A percentile compares a stretch with the other conserved stretches of the same genome.
These are phyloP conservation scores for Candida gigantensis DNA, from an alignment of 1,139 yeast genomes.

Conservation along the genomic window DNA sequence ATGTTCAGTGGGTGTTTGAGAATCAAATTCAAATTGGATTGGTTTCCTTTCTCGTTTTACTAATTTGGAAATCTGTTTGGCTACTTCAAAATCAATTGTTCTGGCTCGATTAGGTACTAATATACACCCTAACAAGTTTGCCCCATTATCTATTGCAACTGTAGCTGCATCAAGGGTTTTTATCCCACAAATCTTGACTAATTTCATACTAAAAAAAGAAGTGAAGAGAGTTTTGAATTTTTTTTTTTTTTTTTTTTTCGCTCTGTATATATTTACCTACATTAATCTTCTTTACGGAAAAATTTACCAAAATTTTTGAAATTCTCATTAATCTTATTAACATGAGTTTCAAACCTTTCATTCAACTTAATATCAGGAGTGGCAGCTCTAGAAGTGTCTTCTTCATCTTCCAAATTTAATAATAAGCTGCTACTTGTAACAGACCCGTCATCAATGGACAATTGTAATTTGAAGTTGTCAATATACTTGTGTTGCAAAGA, in stretches of 20 bases:
- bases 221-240: neutral
- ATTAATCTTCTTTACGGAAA: conserved; percentile 48
- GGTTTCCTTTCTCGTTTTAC: conserved; percentile 24
- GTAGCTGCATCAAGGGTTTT: conserved; percentile 67
- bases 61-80: conserved; percentile 50
- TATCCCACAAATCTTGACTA: conserved; percentile 83
- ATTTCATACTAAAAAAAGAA: conserved; percentile 6
- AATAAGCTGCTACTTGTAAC: conserved; percentile 47
- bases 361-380: conserved; percentile 39
- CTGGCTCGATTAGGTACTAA: conserved; percentile 81
- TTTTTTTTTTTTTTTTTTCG: conserved; percentile 6
- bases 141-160: conserved; percentile 67
- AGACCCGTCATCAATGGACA: conserved; percentile 46
- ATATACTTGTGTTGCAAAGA: conserved; percentile 50
- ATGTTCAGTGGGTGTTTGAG: conserved; percentile 35
- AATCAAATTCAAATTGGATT: neutral
- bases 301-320: conserved; percentile 59
- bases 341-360: conserved; percentile 57
- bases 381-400: conserved; percentile 12
- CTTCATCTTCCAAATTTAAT: conserved; percentile 20
- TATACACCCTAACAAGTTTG: conserved; percentile 80
- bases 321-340: conserved; percentile 59
- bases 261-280: conserved; percentile 5
- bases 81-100: conserved; percentile 59
- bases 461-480: conserved; percentile 61